phyloP scores from a whole-genome alignment of 1,139 yeast genomes.

The Nakaseomyces kungkrabaensis region DNA sequence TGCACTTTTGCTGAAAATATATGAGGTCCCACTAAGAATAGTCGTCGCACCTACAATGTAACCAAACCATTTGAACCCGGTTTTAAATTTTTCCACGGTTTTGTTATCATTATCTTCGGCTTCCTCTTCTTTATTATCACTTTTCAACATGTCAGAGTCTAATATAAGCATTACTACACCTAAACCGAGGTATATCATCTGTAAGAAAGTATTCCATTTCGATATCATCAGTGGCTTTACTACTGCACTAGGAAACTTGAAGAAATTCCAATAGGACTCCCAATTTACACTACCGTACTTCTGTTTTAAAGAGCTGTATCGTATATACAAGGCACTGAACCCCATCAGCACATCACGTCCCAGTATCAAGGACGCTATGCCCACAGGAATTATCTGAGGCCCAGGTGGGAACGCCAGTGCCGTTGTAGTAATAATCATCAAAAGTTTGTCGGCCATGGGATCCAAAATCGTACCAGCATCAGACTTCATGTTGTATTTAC shows the following conservation, averaged over 20 bases:
- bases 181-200: slow-evolving; percentile 80
- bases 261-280: slow-evolving; percentile 59
- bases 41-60: slow-evolving; percentile 70
- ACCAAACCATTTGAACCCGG: slow-evolving; percentile 34
- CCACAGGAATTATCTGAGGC: slow-evolving; percentile 46
- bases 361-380: slow-evolving; percentile 62
- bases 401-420: slow-evolving; percentile 57
- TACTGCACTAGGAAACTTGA: slow-evolving; percentile 68
- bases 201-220: slow-evolving; percentile 81
- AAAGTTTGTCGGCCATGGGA: slow-evolving; percentile 88
- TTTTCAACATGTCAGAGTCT: slow-evolving; percentile 8
- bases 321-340: slow-evolving; percentile 60
- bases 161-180: slow-evolving; percentile 45
- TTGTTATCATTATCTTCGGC: slow-evolving; percentile 1
- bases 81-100: not conserved
- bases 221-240: slow-evolving; percentile 86
- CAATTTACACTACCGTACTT: slow-evolving; percentile 51
- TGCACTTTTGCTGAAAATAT: slow-evolving; percentile 59
- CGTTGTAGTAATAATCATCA: slow-evolving; percentile 79
- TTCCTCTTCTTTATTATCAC: not conserved
- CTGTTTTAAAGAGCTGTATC: slow-evolving; percentile 64
- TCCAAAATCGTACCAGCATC: slow-evolving; percentile 86
- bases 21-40: slow-evolving; percentile 66
- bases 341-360: slow-evolving; percentile 80
- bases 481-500: slow-evolving; percentile 65